Base-by-base conservation (phyloP, 371 early-diverging fungal species). In the Thermomucor indicae-seudaticae region DNA sequence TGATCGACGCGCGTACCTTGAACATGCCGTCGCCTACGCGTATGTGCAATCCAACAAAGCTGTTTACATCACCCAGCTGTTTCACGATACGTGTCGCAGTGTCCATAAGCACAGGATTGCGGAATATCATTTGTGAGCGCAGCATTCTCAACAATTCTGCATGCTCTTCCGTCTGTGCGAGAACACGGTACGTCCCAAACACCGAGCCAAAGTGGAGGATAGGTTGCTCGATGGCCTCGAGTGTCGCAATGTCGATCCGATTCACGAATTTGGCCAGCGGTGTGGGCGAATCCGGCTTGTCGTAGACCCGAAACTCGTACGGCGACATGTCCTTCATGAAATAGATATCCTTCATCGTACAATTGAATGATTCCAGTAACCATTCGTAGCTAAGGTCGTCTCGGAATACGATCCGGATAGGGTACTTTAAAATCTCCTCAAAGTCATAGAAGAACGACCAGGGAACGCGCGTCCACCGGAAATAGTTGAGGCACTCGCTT, bases 391-490 rank as follows among this genome's bases (percentile, higher is more conserved):
- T 67, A 19, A 72, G 53, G 41, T 72, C 73, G 11, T 63, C 47
- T 16, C 73, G 46, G 35, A 65, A 67, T 3, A 72, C 39, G 22
- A 76, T 64, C 1, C 65, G 62, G 0, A 66, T 60, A n/a, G n/a
- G n/a, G 31, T 64, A 31, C 16, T 60, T 34, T 37, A 60, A 20
- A 19, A 79, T 60, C 41, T 58, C 59, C 0, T 34, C 53, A 49
- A 81, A 59, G 47, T 79, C 65, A 51, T 73, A 79, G 54, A 82
- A 79, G 44, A 78, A 82, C 2, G 75, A 66, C 82, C 82, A 82
- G 1, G 82, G 82, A 16, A 72, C 65, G 12, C 52, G 50, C 11
- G 82, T 82, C 79, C 80, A 82, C 0, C 70, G 66, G 47, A 57
- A 65, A 48, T 78, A 80, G 48, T 77, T 77, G 25, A 82, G 67